Evolutionary conservation across 192 early-diverging fungal genomes (phyloP), one percentile per base, ranked within the genome.

Genomic region (Podila epigama): DNA sequence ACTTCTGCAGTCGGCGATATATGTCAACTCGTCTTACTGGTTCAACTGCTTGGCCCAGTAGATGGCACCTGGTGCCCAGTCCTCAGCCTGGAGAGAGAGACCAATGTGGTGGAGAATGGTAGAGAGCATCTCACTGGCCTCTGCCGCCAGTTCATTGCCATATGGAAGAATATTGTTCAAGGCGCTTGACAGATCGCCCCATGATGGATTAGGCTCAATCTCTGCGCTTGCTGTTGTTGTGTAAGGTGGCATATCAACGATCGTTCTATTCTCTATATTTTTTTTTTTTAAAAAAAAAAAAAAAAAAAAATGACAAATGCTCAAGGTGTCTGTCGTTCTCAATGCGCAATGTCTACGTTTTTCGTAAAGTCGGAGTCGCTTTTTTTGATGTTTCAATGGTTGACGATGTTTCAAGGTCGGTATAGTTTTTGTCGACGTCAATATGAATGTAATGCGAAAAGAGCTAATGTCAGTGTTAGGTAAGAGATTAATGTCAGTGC

Each of bases 31-130:
- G 29, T 4, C 80, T 39, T 85, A 91, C 90, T 82, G 77, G 55
- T 70, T 82, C 33, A 91, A 63, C 48, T 83, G 85, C 69, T 80
- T 82, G 18, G 82, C 82, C 91, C 91, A 92, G 48, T 79, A 63
- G 36, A 86, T 33, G 56, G 78, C 78, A 1, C 89, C 89, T 13
- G 83, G 79, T 0, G 79, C 69, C 70, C 82, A 89, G 69, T 92
- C 87, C 55, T 82, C 79, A 10, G 85, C 88, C 28, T 83, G 69
- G 15, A 77, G 40, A 33, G 41, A 51, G 36, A 68, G 60, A 1
- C 66, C 73, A 31, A 77, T 41, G 22, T 77, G 73, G 22, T 59
- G 39, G 31, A 68, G 35, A 51, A 77, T 77, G 42, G 53, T 68
- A 50, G 12, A 44, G 31, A 77, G 66, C 66, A 77, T 68, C 8